Percentiles rank a stretch among this genome's conserved stretches.
Conservation (phyloP, 306 rosid genomes). For the Malus fusca region DNA sequence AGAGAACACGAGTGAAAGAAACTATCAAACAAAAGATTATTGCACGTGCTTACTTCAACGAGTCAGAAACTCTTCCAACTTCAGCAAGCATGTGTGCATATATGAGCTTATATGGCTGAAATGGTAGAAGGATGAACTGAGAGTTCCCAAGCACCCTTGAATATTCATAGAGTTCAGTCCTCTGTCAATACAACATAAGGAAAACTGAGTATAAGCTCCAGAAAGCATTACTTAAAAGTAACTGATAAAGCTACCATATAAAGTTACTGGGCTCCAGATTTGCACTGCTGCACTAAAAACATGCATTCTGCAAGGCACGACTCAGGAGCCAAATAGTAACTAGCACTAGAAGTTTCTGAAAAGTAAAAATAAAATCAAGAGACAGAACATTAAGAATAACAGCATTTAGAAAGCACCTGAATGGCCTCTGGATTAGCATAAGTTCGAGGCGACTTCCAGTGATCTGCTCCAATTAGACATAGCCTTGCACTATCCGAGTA, state of each 20-base stretch:
- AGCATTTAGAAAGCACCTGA: slow-evolving; percentile 48
- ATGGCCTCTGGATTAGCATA: slow-evolving; percentile 90
- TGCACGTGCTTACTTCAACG: slow-evolving; percentile 68
- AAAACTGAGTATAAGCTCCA: slow-evolving; percentile 9
- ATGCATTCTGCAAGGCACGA: neutral
- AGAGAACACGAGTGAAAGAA: neutral
- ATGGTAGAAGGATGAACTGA: slow-evolving; percentile 75
- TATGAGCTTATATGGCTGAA: slow-evolving; percentile 88
- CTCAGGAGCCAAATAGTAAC: slow-evolving; percentile 3
- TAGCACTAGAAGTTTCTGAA: neutral
- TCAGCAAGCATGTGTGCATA: slow-evolving; percentile 94
- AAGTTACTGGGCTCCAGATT: neutral
- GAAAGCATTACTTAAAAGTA: slow-evolving; percentile 1
- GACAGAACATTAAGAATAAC: neutral
- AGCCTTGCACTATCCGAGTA: slow-evolving; percentile 80
- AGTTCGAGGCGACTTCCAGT: slow-evolving; percentile 88
- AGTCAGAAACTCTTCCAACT: slow-evolving; percentile 85
- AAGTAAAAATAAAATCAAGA: slow-evolving; percentile 1
- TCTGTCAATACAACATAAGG: slow-evolving; percentile 46
- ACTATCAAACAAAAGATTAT: slow-evolving; percentile 10
- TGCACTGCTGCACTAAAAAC: neutral
- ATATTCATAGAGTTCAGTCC: slow-evolving; percentile 87
- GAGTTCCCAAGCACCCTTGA: slow-evolving; percentile 91
- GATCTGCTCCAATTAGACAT: slow-evolving; percentile 93
- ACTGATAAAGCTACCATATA: neutral